phyloP scores from a whole-genome alignment of 257 asterid genomes.

The Capsicum baccatum region DNA sequence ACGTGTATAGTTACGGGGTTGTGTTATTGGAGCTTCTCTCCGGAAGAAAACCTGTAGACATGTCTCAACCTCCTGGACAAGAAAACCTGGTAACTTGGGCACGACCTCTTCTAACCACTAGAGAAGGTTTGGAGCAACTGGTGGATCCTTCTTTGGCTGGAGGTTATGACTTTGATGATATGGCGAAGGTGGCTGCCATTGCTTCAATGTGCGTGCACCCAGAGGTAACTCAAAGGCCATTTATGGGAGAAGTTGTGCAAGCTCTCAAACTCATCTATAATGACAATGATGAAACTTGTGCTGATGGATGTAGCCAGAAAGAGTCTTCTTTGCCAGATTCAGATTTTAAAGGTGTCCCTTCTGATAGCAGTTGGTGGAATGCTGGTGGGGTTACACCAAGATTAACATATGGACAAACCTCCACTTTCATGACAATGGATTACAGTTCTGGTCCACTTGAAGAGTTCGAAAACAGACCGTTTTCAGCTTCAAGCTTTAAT shows the following conservation, averaged over 20 bases:
- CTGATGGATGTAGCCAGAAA: constrained; percentile 72
- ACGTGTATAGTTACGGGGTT: constrained; percentile 94
- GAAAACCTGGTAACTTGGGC: constrained; percentile 99
- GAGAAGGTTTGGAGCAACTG: constrained; percentile 84
- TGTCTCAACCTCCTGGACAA: constrained; percentile 92
- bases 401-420: constrained; percentile 65
- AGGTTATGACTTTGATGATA: constrained; percentile 77
- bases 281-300: constrained; percentile 76
- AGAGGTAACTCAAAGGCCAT: constrained; percentile 91
- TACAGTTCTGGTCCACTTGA: constrained; percentile 91
- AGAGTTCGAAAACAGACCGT: constrained; percentile 66
- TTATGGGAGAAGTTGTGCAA: constrained; percentile 98
- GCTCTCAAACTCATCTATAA: constrained; percentile 93
- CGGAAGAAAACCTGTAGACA: constrained; percentile 91
- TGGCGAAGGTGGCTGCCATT: constrained; percentile 95
- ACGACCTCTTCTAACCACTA: constrained; percentile 73
- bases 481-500: constrained; percentile 56
- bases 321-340: constrained; percentile 87
- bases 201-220: constrained; percentile 97
- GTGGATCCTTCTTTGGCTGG: constrained; percentile 88
- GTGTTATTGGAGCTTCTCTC: constrained; percentile 88
- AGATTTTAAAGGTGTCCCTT: constrained; percentile 69
- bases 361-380: constrained; percentile 99
- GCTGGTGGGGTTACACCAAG: constrained; percentile 74
- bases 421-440: constrained; percentile 90